Evolutionary conservation across 192 early-diverging fungal species (phyloP).

Genomic region (Geranomyces variabilis): DNA sequence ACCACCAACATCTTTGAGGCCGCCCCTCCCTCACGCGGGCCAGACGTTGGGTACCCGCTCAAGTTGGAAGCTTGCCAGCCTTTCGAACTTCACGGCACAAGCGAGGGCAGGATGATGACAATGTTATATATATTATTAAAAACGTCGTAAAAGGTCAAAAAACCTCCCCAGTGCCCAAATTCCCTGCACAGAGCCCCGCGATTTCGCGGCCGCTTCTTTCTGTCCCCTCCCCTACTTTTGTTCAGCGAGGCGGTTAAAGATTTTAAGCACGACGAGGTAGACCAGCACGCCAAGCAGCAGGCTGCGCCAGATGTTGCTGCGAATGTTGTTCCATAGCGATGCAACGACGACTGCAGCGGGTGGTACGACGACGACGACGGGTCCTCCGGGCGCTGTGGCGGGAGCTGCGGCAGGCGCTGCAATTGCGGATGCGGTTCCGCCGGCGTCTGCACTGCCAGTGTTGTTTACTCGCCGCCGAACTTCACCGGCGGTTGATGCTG

Average conservation of each 20-base stretch:
- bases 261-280: constrained; percentile 51
- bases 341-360: constrained; percentile 14
- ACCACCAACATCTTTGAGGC: no score
- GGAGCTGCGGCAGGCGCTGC: not conserved
- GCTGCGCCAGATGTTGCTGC: constrained; percentile 41
- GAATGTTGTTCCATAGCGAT: constrained; percentile 25
- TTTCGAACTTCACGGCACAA: no score
- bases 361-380: not conserved
- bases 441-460: not conserved
- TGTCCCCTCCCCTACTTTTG: not conserved
- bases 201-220: no score
- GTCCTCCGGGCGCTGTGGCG: not conserved
- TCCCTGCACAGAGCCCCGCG: no score
- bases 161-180: no score
- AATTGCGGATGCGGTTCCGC: not conserved
- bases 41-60: no score
- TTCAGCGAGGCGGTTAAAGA: constrained; percentile 29
- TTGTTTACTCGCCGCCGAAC: not conserved
- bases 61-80: no score
- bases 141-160: no score
- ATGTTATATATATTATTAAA: no score
- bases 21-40: no score
- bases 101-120: no score
- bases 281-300: constrained; percentile 38
- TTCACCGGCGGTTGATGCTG: not conserved